Conservation (phyloP, 1,139 yeast species). For the Kodamaea suecica region DNA sequence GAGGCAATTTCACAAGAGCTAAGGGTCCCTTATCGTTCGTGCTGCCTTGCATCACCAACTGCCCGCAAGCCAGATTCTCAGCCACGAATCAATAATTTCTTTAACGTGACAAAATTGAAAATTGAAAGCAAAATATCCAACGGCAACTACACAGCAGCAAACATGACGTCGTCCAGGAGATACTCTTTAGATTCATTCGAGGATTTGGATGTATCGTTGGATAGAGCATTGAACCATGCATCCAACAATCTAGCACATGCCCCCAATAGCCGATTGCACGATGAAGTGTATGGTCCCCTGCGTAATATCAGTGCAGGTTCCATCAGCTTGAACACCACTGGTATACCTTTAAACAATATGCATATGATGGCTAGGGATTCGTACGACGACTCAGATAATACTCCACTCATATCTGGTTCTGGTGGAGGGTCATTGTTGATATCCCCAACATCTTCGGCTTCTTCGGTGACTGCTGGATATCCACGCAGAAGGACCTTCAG, state of each 20-base stretch:
- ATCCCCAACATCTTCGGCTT: constrained; percentile 1
- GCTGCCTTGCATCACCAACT: too few species aligned
- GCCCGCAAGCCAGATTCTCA: too few species aligned
- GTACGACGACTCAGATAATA: constrained; percentile 8
- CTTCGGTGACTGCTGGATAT: constrained; percentile 2
- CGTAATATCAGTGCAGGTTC: constrained; percentile 3
- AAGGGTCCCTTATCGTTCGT: too few species aligned
- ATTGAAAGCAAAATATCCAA: too few species aligned
- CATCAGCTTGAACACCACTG: constrained; percentile 13
- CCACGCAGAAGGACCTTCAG: constrained; percentile 5
- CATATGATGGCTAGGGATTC: constrained; percentile 10
- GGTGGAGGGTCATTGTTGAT: background rate
- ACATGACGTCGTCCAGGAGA: constrained; percentile 4
- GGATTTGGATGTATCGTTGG: constrained; percentile 43
- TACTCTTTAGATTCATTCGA: constrained; percentile 31
- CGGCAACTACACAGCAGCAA: background rate
- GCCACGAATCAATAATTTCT: too few species aligned
- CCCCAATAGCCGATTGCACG: constrained; percentile 3
- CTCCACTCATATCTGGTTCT: constrained; percentile 8
- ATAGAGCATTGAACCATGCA: constrained; percentile 42
- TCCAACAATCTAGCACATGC: constrained; percentile 25
- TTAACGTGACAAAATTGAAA: background rate
- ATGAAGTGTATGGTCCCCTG: background rate
- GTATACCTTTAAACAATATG: constrained; percentile 29
- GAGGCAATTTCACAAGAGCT: too few species aligned